phyloP scores from a whole-genome alignment of 2,329 filamentous ascomycete genomes.

The Capronia epimyces region DNA sequence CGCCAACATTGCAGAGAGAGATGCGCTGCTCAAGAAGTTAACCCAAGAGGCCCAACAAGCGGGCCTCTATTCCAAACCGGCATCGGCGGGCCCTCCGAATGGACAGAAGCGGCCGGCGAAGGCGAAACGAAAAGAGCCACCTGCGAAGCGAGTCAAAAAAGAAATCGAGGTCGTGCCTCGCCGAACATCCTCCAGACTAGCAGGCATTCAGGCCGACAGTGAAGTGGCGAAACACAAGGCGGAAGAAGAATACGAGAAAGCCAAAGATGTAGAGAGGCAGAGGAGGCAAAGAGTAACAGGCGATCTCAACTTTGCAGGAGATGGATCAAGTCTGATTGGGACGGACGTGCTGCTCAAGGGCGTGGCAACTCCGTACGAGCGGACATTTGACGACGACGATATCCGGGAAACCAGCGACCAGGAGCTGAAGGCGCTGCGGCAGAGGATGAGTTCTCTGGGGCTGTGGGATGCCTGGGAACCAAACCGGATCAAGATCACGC shows the following conservation, averaged over 20 bases:
- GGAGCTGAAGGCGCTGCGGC: slow-evolving; percentile 64
- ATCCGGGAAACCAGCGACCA: slow-evolving; percentile 73
- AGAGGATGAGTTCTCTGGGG: slow-evolving; percentile 69
- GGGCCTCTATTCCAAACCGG: slow-evolving; percentile 56
- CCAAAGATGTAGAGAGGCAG: slow-evolving; percentile 52
- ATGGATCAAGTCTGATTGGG: slow-evolving; percentile 67
- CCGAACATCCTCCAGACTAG: slow-evolving; percentile 57
- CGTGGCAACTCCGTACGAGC: slow-evolving; percentile 69
- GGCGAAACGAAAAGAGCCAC: slow-evolving; percentile 40
- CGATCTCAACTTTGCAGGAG: slow-evolving; percentile 65
- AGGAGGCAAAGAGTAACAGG: slow-evolving; percentile 62
- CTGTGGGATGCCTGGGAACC: slow-evolving; percentile 81
- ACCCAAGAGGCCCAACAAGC: slow-evolving; percentile 62
- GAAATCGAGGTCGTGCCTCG: slow-evolving; percentile 53
- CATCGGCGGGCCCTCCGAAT: slow-evolving; percentile 44
- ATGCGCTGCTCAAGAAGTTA: slow-evolving; percentile 73
- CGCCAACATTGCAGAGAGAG: slow-evolving; percentile 81
- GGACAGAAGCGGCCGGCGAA: slow-evolving; percentile 42
- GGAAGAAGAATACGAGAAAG: slow-evolving; percentile 56
- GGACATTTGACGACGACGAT: slow-evolving; percentile 82
- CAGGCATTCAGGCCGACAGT: slow-evolving; percentile 60
- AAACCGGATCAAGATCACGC: slow-evolving; percentile 86
- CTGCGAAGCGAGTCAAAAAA: slow-evolving; percentile 57
- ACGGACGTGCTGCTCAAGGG: slow-evolving; percentile 58
- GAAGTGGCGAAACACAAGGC: slow-evolving; percentile 65